These are phyloP conservation scores for Terana coerulea DNA, from an alignment of 768 basidiomycete species.

Conservation along the genomic window DNA sequence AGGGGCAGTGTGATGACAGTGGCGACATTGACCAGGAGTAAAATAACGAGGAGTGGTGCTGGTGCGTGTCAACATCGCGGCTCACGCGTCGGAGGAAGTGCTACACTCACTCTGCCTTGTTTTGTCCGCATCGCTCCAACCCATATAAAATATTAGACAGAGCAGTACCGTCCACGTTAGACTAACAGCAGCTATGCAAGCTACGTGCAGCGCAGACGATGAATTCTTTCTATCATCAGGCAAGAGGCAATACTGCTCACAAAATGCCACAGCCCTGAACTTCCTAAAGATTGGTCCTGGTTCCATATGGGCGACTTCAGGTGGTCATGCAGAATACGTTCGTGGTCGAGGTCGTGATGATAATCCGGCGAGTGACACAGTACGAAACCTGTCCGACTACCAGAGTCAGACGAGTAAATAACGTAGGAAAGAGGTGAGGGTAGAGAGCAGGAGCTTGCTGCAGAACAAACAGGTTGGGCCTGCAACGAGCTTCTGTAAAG, in stretches of 20 bases:
- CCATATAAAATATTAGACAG: slow-evolving; percentile 40
- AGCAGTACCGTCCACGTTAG: slow-evolving; percentile 48
- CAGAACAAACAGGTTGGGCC: background rate
- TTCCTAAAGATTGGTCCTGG: slow-evolving; percentile 21
- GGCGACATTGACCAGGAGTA: slow-evolving; percentile 28
- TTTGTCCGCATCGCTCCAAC: slow-evolving; percentile 42
- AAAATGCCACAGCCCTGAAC: slow-evolving; percentile 21
- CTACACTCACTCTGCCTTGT: slow-evolving; percentile 43
- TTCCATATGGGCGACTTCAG: slow-evolving; percentile 16
- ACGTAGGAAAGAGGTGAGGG: background rate
- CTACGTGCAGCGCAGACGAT: slow-evolving; percentile 25
- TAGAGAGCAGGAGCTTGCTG: background rate
- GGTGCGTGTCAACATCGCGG: background rate
- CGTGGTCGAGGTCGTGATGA: background rate
- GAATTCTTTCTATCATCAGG: slow-evolving; percentile 1
- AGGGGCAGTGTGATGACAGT: slow-evolving; percentile 13
- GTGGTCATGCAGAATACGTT: slow-evolving; percentile 1
- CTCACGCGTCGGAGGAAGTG: background rate
- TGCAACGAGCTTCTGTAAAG: background rate
- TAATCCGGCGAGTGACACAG: background rate
- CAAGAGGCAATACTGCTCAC: slow-evolving; percentile 17
- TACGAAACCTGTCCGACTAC: background rate
- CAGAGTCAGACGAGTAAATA: background rate
- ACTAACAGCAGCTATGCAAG: slow-evolving; percentile 38
- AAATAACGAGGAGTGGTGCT: slow-evolving; percentile 44